These are phyloP conservation scores for Phaeolepiota aurea DNA, from an alignment of 768 basidiomycete genomes.

Conservation along the genomic window DNA sequence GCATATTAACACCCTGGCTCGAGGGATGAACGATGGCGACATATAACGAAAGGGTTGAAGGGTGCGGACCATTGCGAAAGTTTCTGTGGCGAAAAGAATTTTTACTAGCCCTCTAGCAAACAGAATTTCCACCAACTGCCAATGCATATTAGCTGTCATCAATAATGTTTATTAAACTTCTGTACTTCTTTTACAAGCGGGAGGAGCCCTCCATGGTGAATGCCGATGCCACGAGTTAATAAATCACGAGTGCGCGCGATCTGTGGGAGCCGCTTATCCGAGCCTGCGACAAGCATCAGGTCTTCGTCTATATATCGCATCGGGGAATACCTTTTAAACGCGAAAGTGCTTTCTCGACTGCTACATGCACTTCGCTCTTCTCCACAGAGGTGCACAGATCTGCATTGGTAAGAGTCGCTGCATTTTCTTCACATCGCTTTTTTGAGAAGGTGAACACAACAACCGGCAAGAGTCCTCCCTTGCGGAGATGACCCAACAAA, in stretches of 20 bases:
- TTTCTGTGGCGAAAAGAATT: slow-evolving; percentile 96
- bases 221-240: slow-evolving; percentile 87
- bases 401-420: slow-evolving; percentile 75
- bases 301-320: slow-evolving; percentile 2
- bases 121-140: slow-evolving; percentile 87
- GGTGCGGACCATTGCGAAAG: slow-evolving; percentile 89
- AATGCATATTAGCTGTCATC: slow-evolving; percentile 4
- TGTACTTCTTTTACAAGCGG: slow-evolving; percentile 94
- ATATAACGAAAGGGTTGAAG: background rate
- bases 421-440: slow-evolving; percentile 95
- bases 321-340: slow-evolving; percentile 69
- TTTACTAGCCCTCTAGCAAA: slow-evolving; percentile 96
- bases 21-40: slow-evolving; percentile 4
- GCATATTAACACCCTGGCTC: slow-evolving; percentile 98
- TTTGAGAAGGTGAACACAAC: slow-evolving; percentile 98
- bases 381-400: slow-evolving; percentile 87
- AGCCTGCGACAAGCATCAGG: slow-evolving; percentile 38
- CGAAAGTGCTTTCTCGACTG: slow-evolving; percentile 85
- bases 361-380: slow-evolving; percentile 95
- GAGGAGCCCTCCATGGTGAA: slow-evolving; percentile 93
- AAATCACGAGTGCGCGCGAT: slow-evolving; percentile 86
- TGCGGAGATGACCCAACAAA: slow-evolving; percentile 77
- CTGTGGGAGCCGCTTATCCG: slow-evolving; percentile 90
- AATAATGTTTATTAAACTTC: slow-evolving; percentile 1
- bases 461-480: slow-evolving; percentile 81